These are phyloP conservation scores for Sextonia rubra DNA, from an alignment of 164 flowering plant species.

Conservation along the genomic window DNA sequence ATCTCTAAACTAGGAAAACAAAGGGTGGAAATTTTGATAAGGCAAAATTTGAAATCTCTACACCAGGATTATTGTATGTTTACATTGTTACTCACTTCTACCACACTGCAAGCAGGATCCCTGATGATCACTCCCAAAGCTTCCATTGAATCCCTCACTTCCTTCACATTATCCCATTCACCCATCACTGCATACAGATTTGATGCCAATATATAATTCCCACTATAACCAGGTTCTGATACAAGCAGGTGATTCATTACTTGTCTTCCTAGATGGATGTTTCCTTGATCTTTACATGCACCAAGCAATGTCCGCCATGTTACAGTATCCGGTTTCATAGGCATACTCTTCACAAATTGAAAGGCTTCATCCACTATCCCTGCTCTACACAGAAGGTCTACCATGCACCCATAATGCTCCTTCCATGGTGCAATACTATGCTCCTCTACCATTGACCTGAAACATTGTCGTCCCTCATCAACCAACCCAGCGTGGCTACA, in stretches of 20 bases:
- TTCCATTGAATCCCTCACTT: constrained; percentile 26
- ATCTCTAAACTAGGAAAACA: too few species aligned
- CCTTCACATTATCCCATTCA: constrained; percentile 28
- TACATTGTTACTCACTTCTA: neutral
- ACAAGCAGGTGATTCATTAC: constrained; percentile 16
- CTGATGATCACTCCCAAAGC: constrained; percentile 12
- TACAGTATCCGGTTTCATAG: constrained; percentile 24
- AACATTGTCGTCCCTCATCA: constrained; percentile 31
- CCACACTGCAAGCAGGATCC: constrained; percentile 20
- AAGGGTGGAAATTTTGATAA: too few species aligned
- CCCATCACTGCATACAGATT: constrained; percentile 24
- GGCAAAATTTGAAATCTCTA: too few species aligned
- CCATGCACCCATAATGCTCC: constrained; percentile 41
- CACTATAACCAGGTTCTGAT: constrained; percentile 19
- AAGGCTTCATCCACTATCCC: constrained; percentile 31
- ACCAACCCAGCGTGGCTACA: constrained; percentile 44
- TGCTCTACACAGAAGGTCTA: constrained; percentile 38
- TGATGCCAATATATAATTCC: constrained; percentile 27
- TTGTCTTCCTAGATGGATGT: constrained; percentile 12
- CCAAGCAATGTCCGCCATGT: constrained; percentile 28
- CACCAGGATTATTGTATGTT: neutral
- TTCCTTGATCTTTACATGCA: constrained; percentile 27
- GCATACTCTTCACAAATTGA: constrained; percentile 29
- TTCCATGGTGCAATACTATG: constrained; percentile 23
- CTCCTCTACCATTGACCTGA: constrained; percentile 30